Conservation (phyloP, 129 eudicot genomes). For the Smallanthus sonchifolius region DNA sequence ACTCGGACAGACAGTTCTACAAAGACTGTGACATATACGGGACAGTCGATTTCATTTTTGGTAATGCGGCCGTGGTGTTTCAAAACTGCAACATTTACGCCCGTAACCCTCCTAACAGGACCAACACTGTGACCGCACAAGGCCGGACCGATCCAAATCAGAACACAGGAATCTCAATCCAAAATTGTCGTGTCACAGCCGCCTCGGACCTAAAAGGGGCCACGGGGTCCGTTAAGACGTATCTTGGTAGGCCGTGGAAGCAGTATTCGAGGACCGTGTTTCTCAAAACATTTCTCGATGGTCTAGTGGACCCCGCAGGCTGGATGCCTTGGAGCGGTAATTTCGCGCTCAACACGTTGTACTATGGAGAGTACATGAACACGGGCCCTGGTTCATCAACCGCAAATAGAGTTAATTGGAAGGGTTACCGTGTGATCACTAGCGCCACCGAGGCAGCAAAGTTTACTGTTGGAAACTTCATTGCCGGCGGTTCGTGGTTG, state of each 20-base stretch:
- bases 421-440: conserved; percentile 49
- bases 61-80: conserved; percentile 44
- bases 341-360: conserved; percentile 44
- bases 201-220: conserved; percentile 33
- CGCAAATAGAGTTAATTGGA: conserved; percentile 40
- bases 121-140: conserved; percentile 53
- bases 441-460: conserved; percentile 37
- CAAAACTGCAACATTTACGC: conserved; percentile 60
- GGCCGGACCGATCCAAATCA: conserved; percentile 57
- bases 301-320: conserved; percentile 41
- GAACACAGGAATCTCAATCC: conserved; percentile 53
- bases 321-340: conserved; percentile 55
- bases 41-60: conserved; percentile 55
- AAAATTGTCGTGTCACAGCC: conserved; percentile 41
- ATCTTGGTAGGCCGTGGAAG: conserved; percentile 55
- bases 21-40: conserved; percentile 53
- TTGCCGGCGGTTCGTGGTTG: conserved; percentile 56
- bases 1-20: conserved; percentile 38
- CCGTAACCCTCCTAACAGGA: conserved; percentile 42
- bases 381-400: conserved; percentile 49
- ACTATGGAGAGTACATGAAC: conserved; percentile 47
- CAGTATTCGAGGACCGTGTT: conserved; percentile 47
- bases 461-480: conserved; percentile 46
- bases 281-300: conserved; percentile 32
- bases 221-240: conserved; percentile 34